These are phyloP conservation scores for Macadamia integrifolia DNA, from an alignment of 164 flowering plant species.

Conservation along the genomic window DNA sequence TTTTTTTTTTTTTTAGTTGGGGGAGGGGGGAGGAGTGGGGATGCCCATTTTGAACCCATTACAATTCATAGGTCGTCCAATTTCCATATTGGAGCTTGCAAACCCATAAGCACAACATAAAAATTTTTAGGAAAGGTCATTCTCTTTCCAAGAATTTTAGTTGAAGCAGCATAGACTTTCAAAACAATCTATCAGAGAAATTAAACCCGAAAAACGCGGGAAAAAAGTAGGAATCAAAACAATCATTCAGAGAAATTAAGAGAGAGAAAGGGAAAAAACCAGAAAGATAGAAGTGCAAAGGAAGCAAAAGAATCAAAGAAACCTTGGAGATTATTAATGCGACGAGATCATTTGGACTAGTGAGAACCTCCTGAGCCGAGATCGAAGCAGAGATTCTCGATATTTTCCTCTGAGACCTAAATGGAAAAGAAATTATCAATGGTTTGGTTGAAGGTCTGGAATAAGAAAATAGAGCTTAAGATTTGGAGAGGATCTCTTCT, in stretches of 20 bases:
- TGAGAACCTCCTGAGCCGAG: conserved; percentile 25
- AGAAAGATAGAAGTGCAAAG: background rate
- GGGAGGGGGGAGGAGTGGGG: too few species aligned
- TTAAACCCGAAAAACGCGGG: background rate
- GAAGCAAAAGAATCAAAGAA: background rate
- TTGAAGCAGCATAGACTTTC: too few species aligned
- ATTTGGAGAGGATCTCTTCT: conserved; percentile 2
- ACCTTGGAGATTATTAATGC: conserved; percentile 60
- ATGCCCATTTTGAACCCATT: too few species aligned
- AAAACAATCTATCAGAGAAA: too few species aligned
- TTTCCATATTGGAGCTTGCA: too few species aligned
- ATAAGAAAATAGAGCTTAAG: conserved; percentile 1
- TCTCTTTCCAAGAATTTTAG: too few species aligned
- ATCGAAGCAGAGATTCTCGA: conserved; percentile 20
- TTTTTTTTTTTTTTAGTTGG: too few species aligned
- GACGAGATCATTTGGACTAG: conserved; percentile 43
- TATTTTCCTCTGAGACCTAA: conserved; percentile 2
- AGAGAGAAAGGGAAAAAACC: background rate
- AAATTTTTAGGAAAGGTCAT: too few species aligned
- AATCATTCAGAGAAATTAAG: too few species aligned
- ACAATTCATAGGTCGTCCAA: too few species aligned
- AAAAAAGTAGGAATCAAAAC: too few species aligned
- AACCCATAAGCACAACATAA: too few species aligned
- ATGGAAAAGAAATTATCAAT: conserved; percentile 4
- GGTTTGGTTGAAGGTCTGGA: conserved; percentile 10